These are phyloP conservation scores for Agaricus subrufescens DNA, from an alignment of 768 basidiomycete species.

Conservation along the genomic window DNA sequence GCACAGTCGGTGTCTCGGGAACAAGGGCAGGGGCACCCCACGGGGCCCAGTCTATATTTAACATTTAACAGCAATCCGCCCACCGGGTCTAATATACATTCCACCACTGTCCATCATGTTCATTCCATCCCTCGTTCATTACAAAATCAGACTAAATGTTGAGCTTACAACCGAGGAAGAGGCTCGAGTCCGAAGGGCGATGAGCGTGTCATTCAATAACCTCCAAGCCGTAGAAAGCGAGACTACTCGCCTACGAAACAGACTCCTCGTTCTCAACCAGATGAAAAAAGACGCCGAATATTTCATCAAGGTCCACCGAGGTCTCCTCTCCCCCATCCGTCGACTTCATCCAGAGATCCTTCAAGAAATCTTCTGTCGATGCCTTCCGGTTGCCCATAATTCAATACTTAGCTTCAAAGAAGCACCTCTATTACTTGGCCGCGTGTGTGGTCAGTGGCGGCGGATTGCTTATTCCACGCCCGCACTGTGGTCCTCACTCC, in stretches of 20 bases:
- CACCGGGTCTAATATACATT: no score
- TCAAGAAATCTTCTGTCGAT: conserved; percentile 8
- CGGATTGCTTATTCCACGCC: conserved; percentile 2
- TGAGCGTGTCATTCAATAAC: neutral
- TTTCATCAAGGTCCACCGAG: neutral
- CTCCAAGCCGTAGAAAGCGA: neutral
- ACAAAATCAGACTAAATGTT: neutral
- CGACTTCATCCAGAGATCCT: conserved; percentile 10
- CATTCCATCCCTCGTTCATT: no score
- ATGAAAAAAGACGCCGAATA: neutral
- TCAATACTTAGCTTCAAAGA: conserved; percentile 10
- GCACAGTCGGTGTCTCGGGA: no score
- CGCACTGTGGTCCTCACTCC: conserved; percentile 9
- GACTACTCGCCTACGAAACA: neutral
- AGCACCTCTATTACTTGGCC: conserved; percentile 10
- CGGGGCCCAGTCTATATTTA: no score
- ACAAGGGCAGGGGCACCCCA: no score
- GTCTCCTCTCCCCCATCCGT: conserved; percentile 6
- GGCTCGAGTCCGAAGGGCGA: no score
- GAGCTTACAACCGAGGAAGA: neutral
- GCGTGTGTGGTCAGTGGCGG: conserved; percentile 12
- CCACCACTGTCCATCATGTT: no score
- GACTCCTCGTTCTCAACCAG: neutral
- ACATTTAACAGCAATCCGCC: no score
- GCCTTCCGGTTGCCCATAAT: conserved; percentile 9